A percentile compares a stretch with the other conserved stretches of the same genome.
These are phyloP conservation scores for Aspergillus intermedius DNA, from an alignment of 2,329 filamentous ascomycete genomes.

Conservation along the genomic window DNA sequence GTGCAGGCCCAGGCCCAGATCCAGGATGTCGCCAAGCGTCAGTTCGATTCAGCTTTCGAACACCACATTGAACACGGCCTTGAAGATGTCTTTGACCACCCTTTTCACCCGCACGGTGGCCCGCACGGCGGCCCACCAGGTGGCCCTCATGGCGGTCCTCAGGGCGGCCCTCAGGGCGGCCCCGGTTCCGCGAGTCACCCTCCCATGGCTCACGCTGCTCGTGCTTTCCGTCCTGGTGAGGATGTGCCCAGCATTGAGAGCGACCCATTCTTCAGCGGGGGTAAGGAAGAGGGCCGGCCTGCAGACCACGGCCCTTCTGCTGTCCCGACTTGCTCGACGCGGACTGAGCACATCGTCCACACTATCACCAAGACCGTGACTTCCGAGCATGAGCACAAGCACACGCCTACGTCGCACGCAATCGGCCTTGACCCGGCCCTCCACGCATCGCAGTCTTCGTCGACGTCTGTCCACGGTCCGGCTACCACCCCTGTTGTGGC, in stretches of 20 bases:
- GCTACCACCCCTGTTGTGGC: too few species aligned
- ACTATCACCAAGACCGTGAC: conserved; percentile 20
- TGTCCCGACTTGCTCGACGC: conserved; percentile 11
- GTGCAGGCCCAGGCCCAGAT: conserved; percentile 10
- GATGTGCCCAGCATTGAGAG: neutral
- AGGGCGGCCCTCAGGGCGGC: conserved; percentile 17
- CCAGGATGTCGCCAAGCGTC: neutral
- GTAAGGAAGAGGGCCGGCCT: neutral
- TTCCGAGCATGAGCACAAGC: neutral
- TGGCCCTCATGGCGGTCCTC: conserved; percentile 9
- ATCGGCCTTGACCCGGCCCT: neutral
- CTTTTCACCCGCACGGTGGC: conserved; percentile 4
- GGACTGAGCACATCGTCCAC: conserved; percentile 18
- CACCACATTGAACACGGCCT: neutral
- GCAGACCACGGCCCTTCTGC: neutral
- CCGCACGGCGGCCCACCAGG: neutral
- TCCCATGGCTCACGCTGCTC: neutral
- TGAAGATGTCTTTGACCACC: neutral
- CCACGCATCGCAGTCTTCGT: too few species aligned
- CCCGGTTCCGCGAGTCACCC: neutral
- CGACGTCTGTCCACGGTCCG: too few species aligned
- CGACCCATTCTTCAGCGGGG: too few species aligned
- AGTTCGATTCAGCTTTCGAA: conserved; percentile 3
- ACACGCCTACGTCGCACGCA: neutral
- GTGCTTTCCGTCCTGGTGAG: neutral